Evolutionary conservation across 1,284 basidiomycete species (phyloP).

Genomic region (Leccinum holopus): DNA sequence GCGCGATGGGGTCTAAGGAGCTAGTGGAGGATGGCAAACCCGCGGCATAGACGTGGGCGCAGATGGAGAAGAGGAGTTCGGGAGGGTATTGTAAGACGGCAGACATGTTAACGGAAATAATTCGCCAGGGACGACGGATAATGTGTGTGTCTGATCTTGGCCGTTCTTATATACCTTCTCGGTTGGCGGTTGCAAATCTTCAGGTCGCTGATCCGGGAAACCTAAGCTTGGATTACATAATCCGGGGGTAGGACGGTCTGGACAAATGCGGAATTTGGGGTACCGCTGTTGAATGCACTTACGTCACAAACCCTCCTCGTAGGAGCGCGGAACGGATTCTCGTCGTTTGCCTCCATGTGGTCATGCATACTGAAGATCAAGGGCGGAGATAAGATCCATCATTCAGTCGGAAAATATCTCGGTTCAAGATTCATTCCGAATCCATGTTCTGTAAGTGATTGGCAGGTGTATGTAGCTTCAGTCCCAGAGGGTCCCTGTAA

Average conservation of each 20-base stretch:
- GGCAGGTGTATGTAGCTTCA: neutral
- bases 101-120: conserved; percentile 20
- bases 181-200: conserved; percentile 24
- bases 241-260: conserved; percentile 21
- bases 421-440: neutral
- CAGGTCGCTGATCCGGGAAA: conserved; percentile 2
- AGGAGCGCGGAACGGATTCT: conserved; percentile 13
- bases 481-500: neutral
- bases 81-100: conserved; percentile 50
- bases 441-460: neutral
- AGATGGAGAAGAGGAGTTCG: conserved; percentile 67
- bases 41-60: conserved; percentile 62
- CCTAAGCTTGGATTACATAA: conserved; percentile 23
- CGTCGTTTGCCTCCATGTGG: neutral
- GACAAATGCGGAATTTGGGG: conserved; percentile 8
- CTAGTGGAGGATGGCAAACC: conserved; percentile 52
- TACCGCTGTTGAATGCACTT: neutral
- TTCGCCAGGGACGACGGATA: neutral
- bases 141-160: neutral
- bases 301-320: conserved; percentile 13
- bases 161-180: conserved; percentile 28
- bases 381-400: neutral
- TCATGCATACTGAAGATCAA: neutral
- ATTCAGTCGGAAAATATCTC: neutral
- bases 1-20: conserved; percentile 66